phyloP scores from a whole-genome alignment of 1,284 basidiomycete genomes.

The Ustilago shanxiensis region DNA sequence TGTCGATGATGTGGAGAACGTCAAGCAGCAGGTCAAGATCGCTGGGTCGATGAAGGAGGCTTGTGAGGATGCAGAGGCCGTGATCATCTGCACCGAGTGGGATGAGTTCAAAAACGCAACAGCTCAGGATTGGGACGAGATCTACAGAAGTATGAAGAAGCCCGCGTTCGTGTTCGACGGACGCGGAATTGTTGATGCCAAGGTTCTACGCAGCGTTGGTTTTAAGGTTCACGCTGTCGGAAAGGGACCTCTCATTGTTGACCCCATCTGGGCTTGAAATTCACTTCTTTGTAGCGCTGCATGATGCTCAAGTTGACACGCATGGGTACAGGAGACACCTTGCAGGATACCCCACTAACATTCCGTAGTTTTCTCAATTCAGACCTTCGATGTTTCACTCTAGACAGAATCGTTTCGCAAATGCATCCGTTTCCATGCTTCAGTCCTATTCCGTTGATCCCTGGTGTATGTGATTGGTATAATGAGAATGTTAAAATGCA shows the following conservation, averaged over 20 bases:
- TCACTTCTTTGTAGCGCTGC: not conserved
- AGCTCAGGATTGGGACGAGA: slow-evolving; percentile 86
- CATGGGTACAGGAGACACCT: not conserved
- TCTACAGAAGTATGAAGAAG: slow-evolving; percentile 92
- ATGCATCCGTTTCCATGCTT: slow-evolving; percentile 5
- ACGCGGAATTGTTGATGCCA: slow-evolving; percentile 84
- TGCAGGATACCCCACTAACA: slow-evolving; percentile 17
- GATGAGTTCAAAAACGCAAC: slow-evolving; percentile 81
- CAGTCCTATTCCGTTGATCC: not conserved
- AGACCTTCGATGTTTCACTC: not conserved
- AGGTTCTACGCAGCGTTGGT: slow-evolving; percentile 84
- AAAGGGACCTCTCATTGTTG: slow-evolving; percentile 65
- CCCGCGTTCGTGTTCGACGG: slow-evolving; percentile 85
- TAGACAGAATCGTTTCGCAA: slow-evolving; percentile 4
- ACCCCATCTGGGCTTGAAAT: slow-evolving; percentile 63
- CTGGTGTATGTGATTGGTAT: not conserved
- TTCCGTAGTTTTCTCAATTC: not conserved
- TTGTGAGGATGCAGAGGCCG: slow-evolving; percentile 87
- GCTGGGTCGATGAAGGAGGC: slow-evolving; percentile 83
- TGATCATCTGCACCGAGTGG: slow-evolving; percentile 81
- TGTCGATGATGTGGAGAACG: slow-evolving; percentile 75
- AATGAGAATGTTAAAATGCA: slow-evolving; percentile 1
- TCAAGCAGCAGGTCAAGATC: slow-evolving; percentile 89
- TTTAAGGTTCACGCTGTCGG: slow-evolving; percentile 81
- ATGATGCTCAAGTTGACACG: not conserved